Percentiles rank a stretch among this genome's conserved stretches.
These are phyloP conservation scores for Diaporthe helianthi DNA, from an alignment of 2,329 filamentous ascomycete species.

Conservation along the genomic window DNA sequence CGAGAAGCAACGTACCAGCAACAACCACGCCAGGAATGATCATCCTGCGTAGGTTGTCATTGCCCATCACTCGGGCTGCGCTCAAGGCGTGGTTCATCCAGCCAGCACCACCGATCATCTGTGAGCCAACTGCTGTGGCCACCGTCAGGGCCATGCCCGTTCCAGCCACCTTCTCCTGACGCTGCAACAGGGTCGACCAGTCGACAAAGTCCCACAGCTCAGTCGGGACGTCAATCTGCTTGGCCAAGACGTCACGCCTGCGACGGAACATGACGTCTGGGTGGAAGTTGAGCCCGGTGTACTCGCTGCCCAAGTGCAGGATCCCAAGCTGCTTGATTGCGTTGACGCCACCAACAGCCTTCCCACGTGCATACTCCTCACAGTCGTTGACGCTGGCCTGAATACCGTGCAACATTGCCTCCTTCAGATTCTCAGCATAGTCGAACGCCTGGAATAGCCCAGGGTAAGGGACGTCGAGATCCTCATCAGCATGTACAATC, in stretches of 20 bases:
- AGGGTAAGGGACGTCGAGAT: conserved; percentile 85
- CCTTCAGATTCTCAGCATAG: conserved; percentile 91
- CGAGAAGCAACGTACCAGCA: conserved; percentile 69
- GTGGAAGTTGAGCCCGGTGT: conserved; percentile 84
- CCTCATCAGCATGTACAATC: conserved; percentile 78
- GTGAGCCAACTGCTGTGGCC: conserved; percentile 82
- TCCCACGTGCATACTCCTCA: conserved; percentile 83
- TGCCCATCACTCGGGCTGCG: conserved; percentile 80
- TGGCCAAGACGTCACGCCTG: conserved; percentile 79
- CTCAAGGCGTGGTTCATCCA: conserved; percentile 91
- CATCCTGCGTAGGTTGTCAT: conserved; percentile 80
- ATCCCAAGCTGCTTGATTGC: conserved; percentile 89
- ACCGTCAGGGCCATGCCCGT: conserved; percentile 95
- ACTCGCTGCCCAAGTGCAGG: conserved; percentile 86
- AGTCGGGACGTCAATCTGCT: conserved; percentile 85
- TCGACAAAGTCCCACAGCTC: conserved; percentile 96
- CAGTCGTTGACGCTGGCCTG: conserved; percentile 78
- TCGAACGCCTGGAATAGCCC: conserved; percentile 85
- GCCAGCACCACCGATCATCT: conserved; percentile 80
- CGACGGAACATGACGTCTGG: conserved; percentile 94
- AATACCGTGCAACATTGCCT: conserved; percentile 90
- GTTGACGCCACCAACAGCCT: conserved; percentile 81
- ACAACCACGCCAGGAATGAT: conserved; percentile 81
- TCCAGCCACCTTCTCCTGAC: conserved; percentile 92
- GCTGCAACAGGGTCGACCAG: conserved; percentile 79